Evolutionary conservation across 768 basidiomycete species (phyloP).

Genomic region (Mycena capillaripes): DNA sequence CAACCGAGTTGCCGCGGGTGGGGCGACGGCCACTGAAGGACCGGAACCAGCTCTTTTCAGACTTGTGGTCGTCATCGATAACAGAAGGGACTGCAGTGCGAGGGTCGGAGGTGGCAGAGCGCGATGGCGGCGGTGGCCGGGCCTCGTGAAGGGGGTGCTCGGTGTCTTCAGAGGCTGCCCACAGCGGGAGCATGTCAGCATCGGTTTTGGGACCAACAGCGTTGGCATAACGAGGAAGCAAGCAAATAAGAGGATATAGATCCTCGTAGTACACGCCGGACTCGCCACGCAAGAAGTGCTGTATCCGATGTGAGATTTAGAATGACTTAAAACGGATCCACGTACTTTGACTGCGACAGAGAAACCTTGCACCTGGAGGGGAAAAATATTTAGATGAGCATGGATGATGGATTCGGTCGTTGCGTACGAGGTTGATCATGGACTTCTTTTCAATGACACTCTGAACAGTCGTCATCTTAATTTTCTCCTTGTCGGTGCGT

Average conservation of each 20-base stretch:
- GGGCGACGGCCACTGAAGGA: constrained; percentile 25
- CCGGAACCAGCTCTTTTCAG: constrained; percentile 30
- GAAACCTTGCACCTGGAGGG: constrained; percentile 71
- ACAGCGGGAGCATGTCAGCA: constrained; percentile 68
- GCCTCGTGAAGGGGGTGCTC: constrained; percentile 39
- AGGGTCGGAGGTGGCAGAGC: constrained; percentile 2
- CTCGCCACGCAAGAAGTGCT: constrained; percentile 78
- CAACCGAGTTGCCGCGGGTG: constrained; percentile 47
- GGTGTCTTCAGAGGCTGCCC: constrained; percentile 60
- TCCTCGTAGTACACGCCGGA: constrained; percentile 81
- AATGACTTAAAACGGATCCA: background rate
- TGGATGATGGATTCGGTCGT: background rate
- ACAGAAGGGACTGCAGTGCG: constrained; percentile 11
- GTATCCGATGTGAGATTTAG: background rate
- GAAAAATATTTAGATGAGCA: background rate
- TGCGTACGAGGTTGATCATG: constrained; percentile 76
- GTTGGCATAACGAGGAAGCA: constrained; percentile 72
- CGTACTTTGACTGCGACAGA: constrained; percentile 75
- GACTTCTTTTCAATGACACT: constrained; percentile 80
- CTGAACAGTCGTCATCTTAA: constrained; percentile 51
- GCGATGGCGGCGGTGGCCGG: constrained; percentile 30
- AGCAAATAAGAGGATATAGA: constrained; percentile 78
- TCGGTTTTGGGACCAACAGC: constrained; percentile 42
- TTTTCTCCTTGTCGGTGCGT: constrained; percentile 50
- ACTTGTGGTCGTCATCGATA: constrained; percentile 24